Base-by-base conservation (phyloP, 306 rosid genomes). In the Glycine tomentella region DNA sequence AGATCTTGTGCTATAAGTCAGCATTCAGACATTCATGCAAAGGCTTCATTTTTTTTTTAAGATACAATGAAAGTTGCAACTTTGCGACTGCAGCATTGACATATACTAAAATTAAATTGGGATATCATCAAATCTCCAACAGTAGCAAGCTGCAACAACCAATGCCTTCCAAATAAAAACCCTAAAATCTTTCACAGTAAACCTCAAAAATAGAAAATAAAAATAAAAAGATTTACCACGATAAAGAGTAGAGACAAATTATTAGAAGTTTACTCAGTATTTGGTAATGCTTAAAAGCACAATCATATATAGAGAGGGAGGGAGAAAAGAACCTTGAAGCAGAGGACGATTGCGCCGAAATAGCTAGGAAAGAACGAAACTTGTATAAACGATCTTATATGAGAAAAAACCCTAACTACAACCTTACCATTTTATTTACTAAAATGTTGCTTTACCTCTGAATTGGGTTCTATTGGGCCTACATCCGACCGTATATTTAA, bases 311-410 rank as follows among this genome's bases (percentile, higher is more conserved):
- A n/a, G n/a, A 71, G 40, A 3, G 20, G 33, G 11, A 46, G 38
- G 20, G 1, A 50, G 3, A 73, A 55, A 20, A 44, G 8, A 33
- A 72, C 76, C 76, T 70, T 48, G 50, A 66, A 38, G 13, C 31
- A 15, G 36, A 44, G 13, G 20, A 65, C 4, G 40, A 20, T 16
- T 40, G 34, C 62, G 57, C 56, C 82, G 69, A 78, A 78, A 53
- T 34, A 5, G 50, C 63, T 10, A 12, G 2, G 36, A 2, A 17
- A 1, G 36, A 2, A 17, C 14, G 1, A 9, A 4, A 11, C 16
- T 11, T 4, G 52, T 7, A 36, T 25, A 40, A 67, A 38, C 69
- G 50, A 65, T 65, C 49, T 36, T 65, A 38, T 65, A 64, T 33
- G 9, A 40, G 50, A 34, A 36, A 4, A 4, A 67, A 67, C 72